Conservation (phyloP, 495 filamentous ascomycete species). For the Patellaria atrata region DNA sequence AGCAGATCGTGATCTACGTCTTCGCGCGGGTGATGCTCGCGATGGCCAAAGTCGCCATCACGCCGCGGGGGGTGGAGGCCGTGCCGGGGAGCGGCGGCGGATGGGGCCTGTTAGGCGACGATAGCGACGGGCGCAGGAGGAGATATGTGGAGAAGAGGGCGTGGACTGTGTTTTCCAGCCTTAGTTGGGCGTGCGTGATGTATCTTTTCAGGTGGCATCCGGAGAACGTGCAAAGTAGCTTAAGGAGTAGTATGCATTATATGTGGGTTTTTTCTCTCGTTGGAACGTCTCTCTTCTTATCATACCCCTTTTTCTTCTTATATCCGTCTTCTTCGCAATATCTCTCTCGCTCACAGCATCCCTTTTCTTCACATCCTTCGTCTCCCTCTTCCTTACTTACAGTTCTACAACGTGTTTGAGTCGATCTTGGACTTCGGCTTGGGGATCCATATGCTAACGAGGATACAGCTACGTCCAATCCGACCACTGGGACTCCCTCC, state of each 20-base stretch:
- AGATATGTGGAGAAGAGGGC: conserved; percentile 48
- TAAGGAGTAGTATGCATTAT: conserved; percentile 95
- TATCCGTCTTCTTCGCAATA: too few relatives aligned
- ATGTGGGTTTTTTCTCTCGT: conserved; percentile 51
- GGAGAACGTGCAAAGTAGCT: conserved; percentile 71
- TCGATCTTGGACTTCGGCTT: neutral
- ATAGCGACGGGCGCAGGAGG: conserved; percentile 32
- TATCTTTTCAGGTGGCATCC: conserved; percentile 87
- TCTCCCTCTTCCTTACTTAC: neutral
- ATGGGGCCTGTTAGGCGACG: conserved; percentile 25
- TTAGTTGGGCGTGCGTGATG: conserved; percentile 90
- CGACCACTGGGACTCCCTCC: conserved; percentile 70
- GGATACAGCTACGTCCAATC: conserved; percentile 46
- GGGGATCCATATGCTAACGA: conserved; percentile 19
- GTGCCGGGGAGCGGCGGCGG: conserved; percentile 28
- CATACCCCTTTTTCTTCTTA: too few relatives aligned
- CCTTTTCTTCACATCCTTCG: conserved; percentile 8
- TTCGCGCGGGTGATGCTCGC: conserved; percentile 83
- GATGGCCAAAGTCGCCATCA: conserved; percentile 64
- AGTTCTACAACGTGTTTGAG: too few relatives aligned
- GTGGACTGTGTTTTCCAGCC: conserved; percentile 80
- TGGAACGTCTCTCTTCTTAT: too few relatives aligned
- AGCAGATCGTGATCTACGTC: conserved; percentile 97
- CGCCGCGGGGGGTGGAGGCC: conserved; percentile 33
- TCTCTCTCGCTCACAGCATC: neutral